A percentile compares a stretch with the other conserved stretches of the same genome.
Evolutionary conservation across 352 stramenopile genomes (phyloP).

Genomic region (Phytophthora tentaculata): DNA sequence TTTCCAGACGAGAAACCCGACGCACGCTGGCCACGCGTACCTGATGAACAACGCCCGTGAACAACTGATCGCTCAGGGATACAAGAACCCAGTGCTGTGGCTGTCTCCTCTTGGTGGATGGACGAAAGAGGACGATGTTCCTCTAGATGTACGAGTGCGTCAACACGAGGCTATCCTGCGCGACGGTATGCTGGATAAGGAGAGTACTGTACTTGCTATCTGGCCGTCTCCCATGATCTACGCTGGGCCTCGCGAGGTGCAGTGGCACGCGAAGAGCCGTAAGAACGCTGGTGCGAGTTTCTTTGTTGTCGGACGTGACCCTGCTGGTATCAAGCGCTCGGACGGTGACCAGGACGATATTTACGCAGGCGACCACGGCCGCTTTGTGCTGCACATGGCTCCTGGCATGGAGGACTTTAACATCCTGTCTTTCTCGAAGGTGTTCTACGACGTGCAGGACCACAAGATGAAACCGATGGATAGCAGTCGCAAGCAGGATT

Average conservation of each 20-base stretch:
- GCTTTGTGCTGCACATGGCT: conserved; percentile 97
- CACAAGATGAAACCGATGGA: conserved; percentile 98
- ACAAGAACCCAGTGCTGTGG: conserved; percentile 98
- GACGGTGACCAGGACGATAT: conserved; percentile 94
- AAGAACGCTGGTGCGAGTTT: conserved; percentile 96
- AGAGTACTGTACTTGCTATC: conserved; percentile 98
- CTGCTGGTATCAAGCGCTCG: conserved; percentile 98
- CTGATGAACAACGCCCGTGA: conserved; percentile 97
- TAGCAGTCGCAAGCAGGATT: conserved; percentile 92
- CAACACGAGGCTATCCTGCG: conserved; percentile 95
- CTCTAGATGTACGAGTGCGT: conserved; percentile 97
- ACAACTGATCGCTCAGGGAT: conserved; percentile 92
- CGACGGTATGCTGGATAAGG: conserved; percentile 95
- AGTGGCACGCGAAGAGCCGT: conserved; percentile 98
- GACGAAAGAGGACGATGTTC: conserved; percentile 99
- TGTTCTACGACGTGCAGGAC: conserved; percentile 98
- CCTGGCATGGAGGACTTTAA: conserved; percentile 95
- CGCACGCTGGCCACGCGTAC: conserved; percentile 97
- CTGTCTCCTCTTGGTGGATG: conserved; percentile 96
- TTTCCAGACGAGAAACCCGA: conserved; percentile 98
- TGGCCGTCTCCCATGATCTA: conserved; percentile 99
- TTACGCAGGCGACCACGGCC: conserved; percentile 97
- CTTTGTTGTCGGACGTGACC: conserved; percentile 98
- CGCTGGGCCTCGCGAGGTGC: conserved; percentile 96
- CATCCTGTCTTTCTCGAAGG: conserved; percentile 96